Conservation (phyloP, 164 flowering plant species). For the Macadamia tetraphylla region DNA sequence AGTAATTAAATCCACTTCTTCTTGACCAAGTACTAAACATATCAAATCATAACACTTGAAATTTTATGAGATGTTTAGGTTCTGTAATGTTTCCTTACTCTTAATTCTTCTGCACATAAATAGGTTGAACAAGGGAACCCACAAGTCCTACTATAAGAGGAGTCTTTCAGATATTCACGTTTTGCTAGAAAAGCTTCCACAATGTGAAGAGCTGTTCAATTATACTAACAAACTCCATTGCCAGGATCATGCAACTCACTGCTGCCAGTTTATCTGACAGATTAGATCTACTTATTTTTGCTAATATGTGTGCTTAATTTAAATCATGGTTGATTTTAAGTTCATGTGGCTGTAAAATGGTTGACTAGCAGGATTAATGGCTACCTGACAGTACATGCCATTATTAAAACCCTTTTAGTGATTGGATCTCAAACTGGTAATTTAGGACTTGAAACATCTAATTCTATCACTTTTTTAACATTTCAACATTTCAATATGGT, state of each 20-base stretch:
- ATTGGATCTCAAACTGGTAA: too few species aligned
- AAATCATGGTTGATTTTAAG: not conserved
- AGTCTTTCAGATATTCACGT: constrained; percentile 56
- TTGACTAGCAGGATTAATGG: not conserved
- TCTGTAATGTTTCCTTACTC: not conserved
- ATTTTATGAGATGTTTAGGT: not conserved
- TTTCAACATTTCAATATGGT: too few species aligned
- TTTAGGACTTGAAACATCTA: too few species aligned
- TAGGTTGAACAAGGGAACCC: constrained; percentile 93
- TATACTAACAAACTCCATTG: not conserved
- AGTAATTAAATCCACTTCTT: too few species aligned
- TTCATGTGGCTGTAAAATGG: not conserved
- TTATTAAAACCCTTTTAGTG: not conserved
- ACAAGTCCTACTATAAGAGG: constrained; percentile 50
- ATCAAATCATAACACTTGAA: too few species aligned
- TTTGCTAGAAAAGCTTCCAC: constrained; percentile 65
- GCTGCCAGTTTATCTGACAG: not conserved
- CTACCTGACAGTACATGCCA: not conserved
- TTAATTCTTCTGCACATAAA: constrained; percentile 1
- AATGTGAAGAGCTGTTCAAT: constrained; percentile 27
- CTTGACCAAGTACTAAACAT: too few species aligned
- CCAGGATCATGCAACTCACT: not conserved
- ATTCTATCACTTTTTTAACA: too few species aligned
- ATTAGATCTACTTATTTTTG: not conserved
- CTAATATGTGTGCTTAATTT: not conserved